Evolutionary conservation across 192 early-diverging fungal genomes (phyloP).

Genomic region (Coemansia aciculifera): DNA sequence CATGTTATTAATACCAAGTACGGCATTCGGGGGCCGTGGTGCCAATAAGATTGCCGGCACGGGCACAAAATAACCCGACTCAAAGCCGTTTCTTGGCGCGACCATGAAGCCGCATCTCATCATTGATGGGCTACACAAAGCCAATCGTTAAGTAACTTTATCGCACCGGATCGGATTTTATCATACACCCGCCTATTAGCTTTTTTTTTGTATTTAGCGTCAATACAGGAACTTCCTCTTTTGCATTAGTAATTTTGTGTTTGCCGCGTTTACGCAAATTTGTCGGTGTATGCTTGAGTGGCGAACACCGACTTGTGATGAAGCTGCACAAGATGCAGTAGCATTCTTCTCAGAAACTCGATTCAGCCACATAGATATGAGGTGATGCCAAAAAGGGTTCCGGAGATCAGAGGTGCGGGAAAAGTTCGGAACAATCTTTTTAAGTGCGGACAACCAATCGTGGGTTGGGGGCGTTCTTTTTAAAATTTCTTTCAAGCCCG

Average conservation of each 20-base stretch:
- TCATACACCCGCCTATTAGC: background rate
- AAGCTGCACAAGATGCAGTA: background rate
- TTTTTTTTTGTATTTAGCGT: background rate
- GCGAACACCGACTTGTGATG: background rate
- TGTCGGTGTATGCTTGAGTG: background rate
- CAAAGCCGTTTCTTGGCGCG: background rate
- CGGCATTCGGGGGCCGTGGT: background rate
- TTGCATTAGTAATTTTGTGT: background rate
- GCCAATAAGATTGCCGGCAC: background rate
- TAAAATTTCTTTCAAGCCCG: background rate
- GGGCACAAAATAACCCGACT: background rate
- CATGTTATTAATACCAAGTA: background rate
- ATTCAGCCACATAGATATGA: background rate
- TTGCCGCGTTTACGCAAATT: background rate
- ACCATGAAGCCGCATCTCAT: no score
- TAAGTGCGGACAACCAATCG: background rate
- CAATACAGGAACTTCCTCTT: background rate
- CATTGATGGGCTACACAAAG: background rate
- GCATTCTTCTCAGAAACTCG: background rate
- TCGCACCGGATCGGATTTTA: no score
- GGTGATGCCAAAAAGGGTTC: background rate
- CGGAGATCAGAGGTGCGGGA: conserved; percentile 2
- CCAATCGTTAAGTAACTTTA: background rate
- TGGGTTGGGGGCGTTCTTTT: background rate
- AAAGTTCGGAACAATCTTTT: background rate